These are phyloP conservation scores for Wickerhamomyces pijperi DNA, from an alignment of 805 yeast species.

Conservation along the genomic window DNA sequence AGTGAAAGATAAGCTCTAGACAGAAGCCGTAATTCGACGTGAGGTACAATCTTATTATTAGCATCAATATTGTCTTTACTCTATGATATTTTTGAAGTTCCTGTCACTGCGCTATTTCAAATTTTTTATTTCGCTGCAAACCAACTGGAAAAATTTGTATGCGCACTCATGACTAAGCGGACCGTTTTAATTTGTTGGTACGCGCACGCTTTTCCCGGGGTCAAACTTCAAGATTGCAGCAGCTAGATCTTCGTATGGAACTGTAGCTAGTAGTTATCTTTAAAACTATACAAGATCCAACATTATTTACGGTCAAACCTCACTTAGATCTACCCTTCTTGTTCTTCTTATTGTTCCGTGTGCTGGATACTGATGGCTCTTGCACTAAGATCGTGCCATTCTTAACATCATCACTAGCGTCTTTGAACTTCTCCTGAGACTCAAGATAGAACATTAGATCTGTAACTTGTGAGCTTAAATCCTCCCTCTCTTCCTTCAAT, in stretches of 20 bases:
- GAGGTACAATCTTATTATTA: background rate
- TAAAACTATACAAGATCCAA: no score
- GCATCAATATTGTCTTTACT: background rate
- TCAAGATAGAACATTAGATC: slow-evolving; percentile 78
- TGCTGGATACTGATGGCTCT: slow-evolving; percentile 1
- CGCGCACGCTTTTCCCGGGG: no score
- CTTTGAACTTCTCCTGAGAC: slow-evolving; percentile 58
- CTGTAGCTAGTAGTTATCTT: no score
- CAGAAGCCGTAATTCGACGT: background rate
- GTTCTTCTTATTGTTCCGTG: slow-evolving; percentile 1
- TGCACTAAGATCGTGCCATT: slow-evolving; percentile 55
- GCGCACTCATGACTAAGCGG: no score
- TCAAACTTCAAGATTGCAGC: no score
- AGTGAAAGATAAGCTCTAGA: background rate
- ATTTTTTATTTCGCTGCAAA: no score
- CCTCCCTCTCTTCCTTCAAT: slow-evolving; percentile 31
- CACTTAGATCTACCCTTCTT: background rate
- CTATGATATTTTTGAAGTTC: no score
- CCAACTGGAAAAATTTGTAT: no score
- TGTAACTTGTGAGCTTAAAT: slow-evolving; percentile 49
- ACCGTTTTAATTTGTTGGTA: no score
- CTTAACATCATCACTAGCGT: slow-evolving; percentile 59
- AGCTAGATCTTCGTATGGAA: no score
- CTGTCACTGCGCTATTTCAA: no score
- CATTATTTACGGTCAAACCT: no score